These are phyloP conservation scores for Mucor mucedo DNA, from an alignment of 371 early-diverging fungal genomes.

Conservation along the genomic window DNA sequence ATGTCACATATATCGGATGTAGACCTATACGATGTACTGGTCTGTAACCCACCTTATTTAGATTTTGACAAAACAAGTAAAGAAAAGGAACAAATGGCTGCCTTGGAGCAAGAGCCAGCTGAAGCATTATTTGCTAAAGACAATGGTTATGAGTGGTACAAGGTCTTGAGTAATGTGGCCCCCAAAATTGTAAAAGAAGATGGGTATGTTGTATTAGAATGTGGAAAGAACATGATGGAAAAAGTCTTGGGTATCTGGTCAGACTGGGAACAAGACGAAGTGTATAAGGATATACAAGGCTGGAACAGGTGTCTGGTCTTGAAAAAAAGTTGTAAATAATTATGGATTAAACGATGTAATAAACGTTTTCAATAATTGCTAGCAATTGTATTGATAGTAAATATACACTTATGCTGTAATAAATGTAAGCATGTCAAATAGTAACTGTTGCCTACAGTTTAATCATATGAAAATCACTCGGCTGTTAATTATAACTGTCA, in stretches of 20 bases:
- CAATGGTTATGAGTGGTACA: conserved; percentile 71
- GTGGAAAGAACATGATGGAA: conserved; percentile 71
- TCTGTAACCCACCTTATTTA: conserved; percentile 82
- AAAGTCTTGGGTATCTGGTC: conserved; percentile 65
- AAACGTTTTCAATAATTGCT: no score
- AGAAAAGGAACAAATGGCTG: conserved; percentile 35
- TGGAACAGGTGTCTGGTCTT: conserved; percentile 70
- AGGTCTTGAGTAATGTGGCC: conserved; percentile 50
- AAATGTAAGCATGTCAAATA: no score
- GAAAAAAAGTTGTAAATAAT: neutral
- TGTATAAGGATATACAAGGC: conserved; percentile 57
- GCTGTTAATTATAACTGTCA: no score
- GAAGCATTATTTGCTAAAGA: conserved; percentile 70
- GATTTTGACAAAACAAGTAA: conserved; percentile 41
- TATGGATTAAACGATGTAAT: no score
- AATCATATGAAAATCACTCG: no score
- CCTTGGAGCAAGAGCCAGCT: conserved; percentile 65
- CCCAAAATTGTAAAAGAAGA: conserved; percentile 36
- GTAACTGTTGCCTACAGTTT: no score
- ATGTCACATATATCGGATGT: conserved; percentile 43
- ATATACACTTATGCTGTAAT: no score
- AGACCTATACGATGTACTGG: conserved; percentile 64
- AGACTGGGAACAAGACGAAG: conserved; percentile 46
- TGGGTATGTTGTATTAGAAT: conserved; percentile 65
- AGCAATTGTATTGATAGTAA: no score